Conservation (phyloP, 768 basidiomycete genomes). For the Glaciozyma martinii region DNA sequence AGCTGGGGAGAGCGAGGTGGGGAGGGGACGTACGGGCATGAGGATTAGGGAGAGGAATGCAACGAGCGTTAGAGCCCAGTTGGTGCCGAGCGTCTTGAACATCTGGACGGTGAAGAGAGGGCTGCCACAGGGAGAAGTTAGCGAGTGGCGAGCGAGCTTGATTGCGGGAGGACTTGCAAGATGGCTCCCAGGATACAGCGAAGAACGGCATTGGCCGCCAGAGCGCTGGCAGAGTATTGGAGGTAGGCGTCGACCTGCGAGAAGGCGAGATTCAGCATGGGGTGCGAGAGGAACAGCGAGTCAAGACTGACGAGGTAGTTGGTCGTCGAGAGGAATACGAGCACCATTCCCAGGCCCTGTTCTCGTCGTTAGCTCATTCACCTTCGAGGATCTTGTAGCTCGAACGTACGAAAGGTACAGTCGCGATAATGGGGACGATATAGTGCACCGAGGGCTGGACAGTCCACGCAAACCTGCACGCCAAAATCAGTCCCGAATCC, state of each 20-base stretch:
- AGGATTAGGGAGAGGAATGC: conserved; percentile 20
- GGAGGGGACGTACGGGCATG: conserved; percentile 16
- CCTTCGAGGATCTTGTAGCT: too few species aligned
- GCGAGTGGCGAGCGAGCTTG: too few species aligned
- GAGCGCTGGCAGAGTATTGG: conserved; percentile 31
- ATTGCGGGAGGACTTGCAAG: not conserved
- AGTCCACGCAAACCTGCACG: conserved; percentile 27
- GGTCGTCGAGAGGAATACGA: not conserved
- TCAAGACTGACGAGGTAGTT: not conserved
- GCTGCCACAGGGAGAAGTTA: not conserved
- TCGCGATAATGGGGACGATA: conserved; percentile 57
- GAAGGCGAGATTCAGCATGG: too few species aligned
- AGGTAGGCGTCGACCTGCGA: conserved; percentile 23
- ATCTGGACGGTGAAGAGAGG: not conserved
- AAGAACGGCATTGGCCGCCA: conserved; percentile 37
- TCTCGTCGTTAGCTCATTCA: too few species aligned
- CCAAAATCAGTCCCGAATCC: not conserved
- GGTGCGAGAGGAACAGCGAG: too few species aligned
- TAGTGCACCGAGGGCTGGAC: conserved; percentile 45
- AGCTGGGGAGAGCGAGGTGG: too few species aligned
- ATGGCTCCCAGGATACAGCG: conserved; percentile 31
- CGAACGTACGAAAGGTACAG: conserved; percentile 50
- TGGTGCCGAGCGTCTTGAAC: not conserved
- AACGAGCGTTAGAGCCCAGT: conserved; percentile 17
- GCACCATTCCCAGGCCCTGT: not conserved